Percentiles rank a stretch among this genome's conserved stretches.
These are phyloP conservation scores for Alisma plantagoaquatica DNA, from an alignment of 106 monocot genomes.

Conservation along the genomic window DNA sequence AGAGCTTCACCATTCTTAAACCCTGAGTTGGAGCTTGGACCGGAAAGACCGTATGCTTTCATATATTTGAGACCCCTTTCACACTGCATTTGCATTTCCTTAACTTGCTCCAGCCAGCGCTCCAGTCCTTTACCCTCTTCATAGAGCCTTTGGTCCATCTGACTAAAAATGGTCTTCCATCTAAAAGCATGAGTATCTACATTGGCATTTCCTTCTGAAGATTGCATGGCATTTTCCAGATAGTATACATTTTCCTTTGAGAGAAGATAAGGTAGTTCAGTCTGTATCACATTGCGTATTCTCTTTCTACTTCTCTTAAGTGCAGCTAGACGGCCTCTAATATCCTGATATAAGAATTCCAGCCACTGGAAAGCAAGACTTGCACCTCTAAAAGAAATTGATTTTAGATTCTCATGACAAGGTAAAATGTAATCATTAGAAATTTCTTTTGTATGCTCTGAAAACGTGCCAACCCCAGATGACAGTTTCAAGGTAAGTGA, in stretches of 20 bases:
- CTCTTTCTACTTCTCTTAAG: constrained; percentile 69
- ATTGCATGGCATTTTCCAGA: constrained; percentile 24
- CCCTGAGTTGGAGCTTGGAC: constrained; percentile 31
- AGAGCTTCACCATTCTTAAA: constrained; percentile 30
- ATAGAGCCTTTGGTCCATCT: constrained; percentile 57
- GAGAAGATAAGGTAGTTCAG: constrained; percentile 59
- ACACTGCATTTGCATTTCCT: constrained; percentile 64
- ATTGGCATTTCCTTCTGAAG: constrained; percentile 11
- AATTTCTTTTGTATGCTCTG: constrained; percentile 20
- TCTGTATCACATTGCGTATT: constrained; percentile 59
- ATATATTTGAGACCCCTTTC: constrained; percentile 57
- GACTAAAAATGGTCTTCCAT: constrained; percentile 67
- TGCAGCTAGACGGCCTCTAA: constrained; percentile 68
- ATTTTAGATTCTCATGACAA: constrained; percentile 28
- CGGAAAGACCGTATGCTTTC: constrained; percentile 12
- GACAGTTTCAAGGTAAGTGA: constrained; percentile 39
- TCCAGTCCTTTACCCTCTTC: constrained; percentile 82
- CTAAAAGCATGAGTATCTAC: constrained; percentile 38
- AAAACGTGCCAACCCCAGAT: constrained; percentile 20
- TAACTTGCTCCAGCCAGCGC: constrained; percentile 60
- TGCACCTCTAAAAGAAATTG: constrained; percentile 84
- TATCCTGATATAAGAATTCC: constrained; percentile 73
- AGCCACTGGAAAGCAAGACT: constrained; percentile 80
- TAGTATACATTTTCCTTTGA: constrained; percentile 34
- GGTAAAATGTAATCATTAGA: constrained; percentile 24